phyloP scores from a whole-genome alignment of 2,329 filamentous ascomycete genomes.

The Ascosphaera aggregata region DNA sequence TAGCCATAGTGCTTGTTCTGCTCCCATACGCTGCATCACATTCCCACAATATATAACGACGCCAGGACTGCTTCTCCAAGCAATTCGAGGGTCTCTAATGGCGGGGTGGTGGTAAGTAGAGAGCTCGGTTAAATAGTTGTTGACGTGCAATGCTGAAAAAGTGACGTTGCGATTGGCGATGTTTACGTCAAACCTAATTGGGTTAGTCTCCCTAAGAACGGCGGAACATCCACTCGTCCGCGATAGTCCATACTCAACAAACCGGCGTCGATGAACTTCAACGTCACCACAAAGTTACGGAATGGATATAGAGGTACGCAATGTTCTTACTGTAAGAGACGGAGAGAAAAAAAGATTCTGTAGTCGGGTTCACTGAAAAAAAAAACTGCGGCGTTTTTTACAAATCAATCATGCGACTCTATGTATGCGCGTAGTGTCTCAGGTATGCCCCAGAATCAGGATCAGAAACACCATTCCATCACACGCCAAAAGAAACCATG shows the following conservation, averaged over 20 bases:
- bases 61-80: not conserved
- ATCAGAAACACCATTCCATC: not conserved
- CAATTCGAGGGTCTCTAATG: not conserved
- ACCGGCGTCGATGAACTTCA: not conserved
- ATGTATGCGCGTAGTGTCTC: too few relatives aligned
- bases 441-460: not conserved
- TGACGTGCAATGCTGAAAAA: not conserved
- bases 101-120: not conserved
- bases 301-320: too few relatives aligned
- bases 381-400: too few relatives aligned
- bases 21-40: constrained; percentile 5
- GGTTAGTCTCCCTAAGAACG: constrained; percentile 10
- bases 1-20: constrained; percentile 30
- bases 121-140: not conserved
- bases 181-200: constrained; percentile 19
- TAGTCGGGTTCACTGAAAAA: too few relatives aligned
- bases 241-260: constrained; percentile 2
- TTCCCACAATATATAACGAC: not conserved
- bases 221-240: not conserved
- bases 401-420: too few relatives aligned
- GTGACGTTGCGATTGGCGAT: constrained; percentile 12
- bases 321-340: too few relatives aligned
- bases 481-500: not conserved
- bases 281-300: too few relatives aligned
- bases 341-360: too few relatives aligned